These are phyloP conservation scores for Yamadazyma scolyti DNA, from an alignment of 805 yeast species.

Conservation along the genomic window DNA sequence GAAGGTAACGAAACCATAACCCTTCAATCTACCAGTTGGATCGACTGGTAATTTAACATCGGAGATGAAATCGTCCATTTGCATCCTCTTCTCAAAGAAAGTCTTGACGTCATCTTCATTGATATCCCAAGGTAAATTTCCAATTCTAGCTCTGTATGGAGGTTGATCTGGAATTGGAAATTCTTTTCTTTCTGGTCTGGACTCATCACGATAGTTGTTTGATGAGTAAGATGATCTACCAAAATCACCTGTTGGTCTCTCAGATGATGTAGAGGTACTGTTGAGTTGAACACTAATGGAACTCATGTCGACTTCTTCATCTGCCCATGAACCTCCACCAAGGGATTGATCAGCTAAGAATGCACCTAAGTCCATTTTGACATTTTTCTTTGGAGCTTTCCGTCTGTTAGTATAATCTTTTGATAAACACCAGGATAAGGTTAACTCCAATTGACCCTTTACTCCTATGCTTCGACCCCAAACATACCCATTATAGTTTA, in stretches of 20 bases:
- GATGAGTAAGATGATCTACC: neutral
- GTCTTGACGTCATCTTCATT: slow-evolving; percentile 59
- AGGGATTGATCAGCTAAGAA: slow-evolving; percentile 75
- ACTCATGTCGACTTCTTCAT: slow-evolving; percentile 70
- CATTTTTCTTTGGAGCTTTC: slow-evolving; percentile 50
- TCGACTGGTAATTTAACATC: slow-evolving; percentile 75
- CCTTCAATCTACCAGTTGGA: slow-evolving; percentile 58
- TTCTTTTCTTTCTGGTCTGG: slow-evolving; percentile 54
- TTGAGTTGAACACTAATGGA: slow-evolving; percentile 52
- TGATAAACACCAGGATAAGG: neutral
- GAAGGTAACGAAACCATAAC: slow-evolving; percentile 55
- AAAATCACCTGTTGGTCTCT: slow-evolving; percentile 18
- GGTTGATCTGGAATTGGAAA: slow-evolving; percentile 87
- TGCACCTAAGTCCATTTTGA: slow-evolving; percentile 82
- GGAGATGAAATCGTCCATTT: slow-evolving; percentile 47
- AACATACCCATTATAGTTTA: too few relatives aligned
- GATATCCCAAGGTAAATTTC: slow-evolving; percentile 81
- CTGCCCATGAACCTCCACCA: slow-evolving; percentile 82
- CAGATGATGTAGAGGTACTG: slow-evolving; percentile 18
- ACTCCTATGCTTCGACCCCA: too few relatives aligned
- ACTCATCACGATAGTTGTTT: slow-evolving; percentile 15
- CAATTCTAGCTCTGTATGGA: slow-evolving; percentile 88
- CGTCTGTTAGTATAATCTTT: slow-evolving; percentile 11
- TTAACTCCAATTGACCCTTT: neutral
- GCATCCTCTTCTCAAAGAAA: slow-evolving; percentile 59